Base-by-base conservation (phyloP, 2,329 filamentous ascomycete genomes). In the Diatrype stigma region DNA sequence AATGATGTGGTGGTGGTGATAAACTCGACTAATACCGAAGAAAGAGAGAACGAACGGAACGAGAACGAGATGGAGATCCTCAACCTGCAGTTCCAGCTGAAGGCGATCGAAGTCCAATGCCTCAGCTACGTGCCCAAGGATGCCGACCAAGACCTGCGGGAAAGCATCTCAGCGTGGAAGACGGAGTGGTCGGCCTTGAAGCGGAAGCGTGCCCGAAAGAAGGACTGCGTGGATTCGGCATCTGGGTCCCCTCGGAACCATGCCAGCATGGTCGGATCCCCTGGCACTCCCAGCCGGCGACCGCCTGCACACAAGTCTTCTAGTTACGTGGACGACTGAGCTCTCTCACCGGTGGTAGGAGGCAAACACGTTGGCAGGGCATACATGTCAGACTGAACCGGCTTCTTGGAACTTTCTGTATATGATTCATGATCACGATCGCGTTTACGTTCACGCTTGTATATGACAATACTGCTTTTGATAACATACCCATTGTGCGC, bases 91-190 rank as follows among this genome's bases (percentile, higher is more conserved):
- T 80, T 88, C 54, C 78, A 81, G 61, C 73, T 85, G 55, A 81
- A 83, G 56, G 81, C 79, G 21, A 77, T 86, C 57, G 81, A 86
- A 69, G 77, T 83, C 17, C 79, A 82, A 57, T 77, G 77, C 62
- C 71, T 71, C 34, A 64, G 66, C 54, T 72, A 74, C 53, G 65
- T 77, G n/a, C 70, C 78, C 5, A 65, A 72, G 42, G 74, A 76
- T 51, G 72, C 73, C 2, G 79, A 84, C 63, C 70, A 73, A 26
- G 81, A 84, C 52, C 75, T 86, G 32, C 71, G 76, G 54, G 74
- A 78, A 54, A 82, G 80, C 64, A 84, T 86, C 56, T 69, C 74
- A 52, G 76, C 76, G 55, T 86, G 83, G 78, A 85, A 84, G 65
- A 66, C 76, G 30, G 82, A 85, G 60, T 86, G 81, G 75, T 67